These are phyloP conservation scores for Blepharisma japonicum DNA, from an alignment of 73 alveolate species.

Conservation along the genomic window DNA sequence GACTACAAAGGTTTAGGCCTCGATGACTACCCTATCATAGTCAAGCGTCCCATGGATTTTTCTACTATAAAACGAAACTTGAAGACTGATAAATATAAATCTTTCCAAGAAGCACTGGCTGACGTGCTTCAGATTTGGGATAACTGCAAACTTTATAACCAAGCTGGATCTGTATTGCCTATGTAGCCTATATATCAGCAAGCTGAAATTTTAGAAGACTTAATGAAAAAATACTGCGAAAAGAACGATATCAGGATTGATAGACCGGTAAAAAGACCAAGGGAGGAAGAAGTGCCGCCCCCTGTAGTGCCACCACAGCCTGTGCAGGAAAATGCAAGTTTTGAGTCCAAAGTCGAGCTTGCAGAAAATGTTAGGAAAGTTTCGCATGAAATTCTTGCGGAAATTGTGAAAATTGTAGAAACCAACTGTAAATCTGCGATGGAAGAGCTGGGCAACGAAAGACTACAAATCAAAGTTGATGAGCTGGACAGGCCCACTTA, in stretches of 20 bases:
- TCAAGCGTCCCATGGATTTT: slow-evolving; percentile 87
- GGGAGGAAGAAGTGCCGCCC: neutral
- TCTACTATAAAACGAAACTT: slow-evolving; percentile 57
- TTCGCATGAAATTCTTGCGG: slow-evolving; percentile 62
- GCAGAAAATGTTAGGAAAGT: slow-evolving; percentile 68
- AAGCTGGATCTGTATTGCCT: slow-evolving; percentile 49
- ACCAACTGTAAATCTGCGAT: slow-evolving; percentile 64
- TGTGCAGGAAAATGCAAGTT: slow-evolving; percentile 27
- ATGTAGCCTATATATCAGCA: slow-evolving; percentile 46
- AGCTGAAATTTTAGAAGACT: slow-evolving; percentile 33
- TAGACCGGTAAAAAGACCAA: neutral
- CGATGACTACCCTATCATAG: slow-evolving; percentile 76
- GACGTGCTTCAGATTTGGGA: slow-evolving; percentile 87
- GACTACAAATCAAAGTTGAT: slow-evolving; percentile 73
- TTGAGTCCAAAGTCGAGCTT: slow-evolving; percentile 60
- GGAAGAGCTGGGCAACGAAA: slow-evolving; percentile 71
- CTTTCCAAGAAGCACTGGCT: slow-evolving; percentile 64
- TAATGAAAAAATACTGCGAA: slow-evolving; percentile 39
- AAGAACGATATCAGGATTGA: slow-evolving; percentile 31
- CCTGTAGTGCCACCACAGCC: neutral
- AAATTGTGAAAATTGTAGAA: slow-evolving; percentile 52
- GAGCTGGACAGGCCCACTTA: slow-evolving; percentile 64
- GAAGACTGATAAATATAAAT: slow-evolving; percentile 53
- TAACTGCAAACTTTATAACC: slow-evolving; percentile 85
- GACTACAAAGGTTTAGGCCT: slow-evolving; percentile 71